A percentile compares a stretch with the other conserved stretches of the same genome.
phyloP scores from a whole-genome alignment of 2,329 filamentous ascomycete species.

The Aspergillus udagawae region DNA sequence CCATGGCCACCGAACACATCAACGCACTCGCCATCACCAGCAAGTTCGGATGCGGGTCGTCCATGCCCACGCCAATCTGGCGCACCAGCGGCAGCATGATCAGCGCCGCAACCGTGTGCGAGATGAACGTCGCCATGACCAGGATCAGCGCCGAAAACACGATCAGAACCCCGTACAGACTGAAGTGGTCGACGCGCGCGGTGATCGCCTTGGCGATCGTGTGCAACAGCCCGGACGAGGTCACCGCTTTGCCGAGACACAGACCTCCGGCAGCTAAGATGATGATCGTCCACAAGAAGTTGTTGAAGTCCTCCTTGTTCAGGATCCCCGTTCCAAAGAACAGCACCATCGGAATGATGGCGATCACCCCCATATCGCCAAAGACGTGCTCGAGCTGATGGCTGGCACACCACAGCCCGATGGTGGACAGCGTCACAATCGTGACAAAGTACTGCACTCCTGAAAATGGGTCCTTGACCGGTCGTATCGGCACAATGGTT shows the following conservation, averaged over 20 bases:
- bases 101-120: conserved; percentile 90
- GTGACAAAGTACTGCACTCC: conserved; percentile 92
- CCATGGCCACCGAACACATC: conserved; percentile 99
- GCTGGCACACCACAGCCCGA: conserved; percentile 85
- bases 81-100: conserved; percentile 90
- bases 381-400: conserved; percentile 85
- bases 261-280: conserved; percentile 93
- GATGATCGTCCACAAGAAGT: conserved; percentile 99
- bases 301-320: conserved; percentile 99
- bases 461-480: conserved; percentile 82
- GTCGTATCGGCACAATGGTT: conserved; percentile 84
- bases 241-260: conserved; percentile 88
- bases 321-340: conserved; percentile 97
- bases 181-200: conserved; percentile 67
- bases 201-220: conserved; percentile 81
- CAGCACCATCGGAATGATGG: conserved; percentile 88
- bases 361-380: conserved; percentile 97
- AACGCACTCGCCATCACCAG: conserved; percentile 92
- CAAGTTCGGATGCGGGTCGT: conserved; percentile 85
- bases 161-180: conserved; percentile 78
- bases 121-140: conserved; percentile 95
- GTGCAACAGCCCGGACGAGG: conserved; percentile 84
- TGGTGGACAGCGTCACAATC: conserved; percentile 75
- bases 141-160: conserved; percentile 82
- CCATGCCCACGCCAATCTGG: conserved; percentile 80